phyloP scores from a whole-genome alignment of 768 basidiomycete species.

The Calocera viscosa region DNA sequence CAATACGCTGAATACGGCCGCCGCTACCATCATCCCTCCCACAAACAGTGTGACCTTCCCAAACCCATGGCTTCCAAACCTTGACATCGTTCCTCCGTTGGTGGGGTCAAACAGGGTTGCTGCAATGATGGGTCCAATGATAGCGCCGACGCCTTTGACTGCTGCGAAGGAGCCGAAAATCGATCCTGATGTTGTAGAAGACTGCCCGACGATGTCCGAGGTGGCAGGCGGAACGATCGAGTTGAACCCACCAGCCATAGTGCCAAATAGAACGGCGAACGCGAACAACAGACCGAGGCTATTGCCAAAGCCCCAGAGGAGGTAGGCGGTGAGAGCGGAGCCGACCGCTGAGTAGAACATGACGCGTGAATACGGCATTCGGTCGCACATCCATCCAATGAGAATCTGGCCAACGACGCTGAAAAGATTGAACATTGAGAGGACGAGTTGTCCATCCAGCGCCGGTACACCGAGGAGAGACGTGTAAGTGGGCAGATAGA shows the following conservation, averaged over 20 bases:
- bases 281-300: background rate
- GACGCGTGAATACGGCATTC: slow-evolving; percentile 1
- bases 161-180: slow-evolving; percentile 5
- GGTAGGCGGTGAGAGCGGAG: background rate
- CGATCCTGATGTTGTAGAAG: background rate
- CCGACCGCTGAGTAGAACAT: background rate
- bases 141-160: background rate
- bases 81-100: background rate
- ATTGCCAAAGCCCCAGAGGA: slow-evolving; percentile 5
- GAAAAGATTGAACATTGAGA: slow-evolving; percentile 3
- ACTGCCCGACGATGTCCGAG: background rate
- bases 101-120: background rate
- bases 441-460: background rate
- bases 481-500: slow-evolving; percentile 9
- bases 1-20: background rate
- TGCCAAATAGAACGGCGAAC: slow-evolving; percentile 2
- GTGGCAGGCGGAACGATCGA: background rate
- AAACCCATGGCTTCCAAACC: slow-evolving; percentile 9
- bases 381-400: slow-evolving; percentile 8
- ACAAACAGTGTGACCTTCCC: background rate
- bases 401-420: slow-evolving; percentile 7
- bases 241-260: background rate
- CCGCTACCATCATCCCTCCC: slow-evolving; percentile 3
- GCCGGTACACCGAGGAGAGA: background rate
- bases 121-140: slow-evolving; percentile 8